Conservation (phyloP, 1,284 basidiomycete species). For the Puccinia novopanici region DNA sequence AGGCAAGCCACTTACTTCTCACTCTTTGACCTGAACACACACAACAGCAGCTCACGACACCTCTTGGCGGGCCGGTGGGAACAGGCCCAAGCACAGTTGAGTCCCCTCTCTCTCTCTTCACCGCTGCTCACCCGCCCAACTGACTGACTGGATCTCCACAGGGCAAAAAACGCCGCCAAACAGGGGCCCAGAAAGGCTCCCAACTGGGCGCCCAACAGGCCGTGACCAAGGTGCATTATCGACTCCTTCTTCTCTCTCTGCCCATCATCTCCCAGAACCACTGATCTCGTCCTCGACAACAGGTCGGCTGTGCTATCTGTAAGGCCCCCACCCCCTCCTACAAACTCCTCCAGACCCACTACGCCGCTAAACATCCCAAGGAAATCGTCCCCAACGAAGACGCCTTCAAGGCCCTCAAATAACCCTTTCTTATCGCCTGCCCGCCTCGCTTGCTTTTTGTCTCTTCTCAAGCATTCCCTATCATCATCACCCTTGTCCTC, state of each 20-base stretch:
- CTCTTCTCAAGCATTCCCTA: too few relatives aligned
- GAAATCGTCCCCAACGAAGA: conserved; percentile 31
- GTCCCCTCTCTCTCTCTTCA: background rate
- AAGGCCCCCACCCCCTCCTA: conserved; percentile 42
- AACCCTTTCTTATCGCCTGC: conserved; percentile 11
- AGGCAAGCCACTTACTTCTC: conserved; percentile 5
- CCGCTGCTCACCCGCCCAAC: background rate
- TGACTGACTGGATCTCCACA: too few relatives aligned
- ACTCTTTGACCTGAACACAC: background rate
- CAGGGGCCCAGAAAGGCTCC: conserved; percentile 32
- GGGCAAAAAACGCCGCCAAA: conserved; percentile 35
- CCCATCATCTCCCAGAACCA: too few relatives aligned
- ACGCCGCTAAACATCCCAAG: conserved; percentile 41
- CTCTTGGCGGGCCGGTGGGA: too few relatives aligned
- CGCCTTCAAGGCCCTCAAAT: conserved; percentile 16
- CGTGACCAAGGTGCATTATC: conserved; percentile 37
- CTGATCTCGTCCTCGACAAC: too few relatives aligned
- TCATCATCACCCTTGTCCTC: too few relatives aligned
- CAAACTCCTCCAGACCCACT: conserved; percentile 32
- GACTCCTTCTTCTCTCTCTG: too few relatives aligned
- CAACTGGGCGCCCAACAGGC: conserved; percentile 35
- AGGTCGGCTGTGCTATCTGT: conserved; percentile 41
- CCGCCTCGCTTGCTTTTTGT: too few relatives aligned
- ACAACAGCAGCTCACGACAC: too few relatives aligned
- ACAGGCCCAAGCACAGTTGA: conserved; percentile 46